A percentile compares a stretch with the other conserved stretches of the same genome.
phyloP scores from a whole-genome alignment of 148 eudicot species.

The Nepenthes gracilis region DNA sequence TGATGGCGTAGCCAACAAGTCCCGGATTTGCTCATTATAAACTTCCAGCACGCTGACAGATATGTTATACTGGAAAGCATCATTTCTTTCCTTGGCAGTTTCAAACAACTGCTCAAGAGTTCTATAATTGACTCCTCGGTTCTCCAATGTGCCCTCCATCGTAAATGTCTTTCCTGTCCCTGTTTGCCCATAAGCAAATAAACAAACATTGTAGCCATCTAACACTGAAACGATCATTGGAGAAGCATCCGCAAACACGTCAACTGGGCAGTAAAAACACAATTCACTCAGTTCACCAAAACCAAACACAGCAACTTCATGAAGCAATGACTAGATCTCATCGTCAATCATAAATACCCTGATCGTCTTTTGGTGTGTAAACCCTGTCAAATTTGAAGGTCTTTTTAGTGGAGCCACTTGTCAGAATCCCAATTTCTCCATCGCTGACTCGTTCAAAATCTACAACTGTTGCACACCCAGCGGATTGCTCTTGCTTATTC shows the following conservation, averaged over 20 bases:
- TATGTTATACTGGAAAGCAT: conserved; percentile 48
- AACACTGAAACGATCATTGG: conserved; percentile 85
- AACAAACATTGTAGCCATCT: conserved; percentile 92
- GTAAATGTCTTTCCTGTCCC: conserved; percentile 96
- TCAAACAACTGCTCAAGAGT: conserved; percentile 74
- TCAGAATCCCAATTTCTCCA: conserved; percentile 64
- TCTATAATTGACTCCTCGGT: conserved; percentile 87
- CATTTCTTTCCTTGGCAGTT: conserved; percentile 55
- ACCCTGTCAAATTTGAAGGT: conserved; percentile 71
- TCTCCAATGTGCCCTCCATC: conserved; percentile 78
- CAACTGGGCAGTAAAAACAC: conserved; percentile 31
- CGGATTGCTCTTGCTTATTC: conserved; percentile 41
- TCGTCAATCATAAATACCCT: conserved; percentile 30
- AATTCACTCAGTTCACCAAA: background rate
- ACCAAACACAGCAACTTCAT: background rate
- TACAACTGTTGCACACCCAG: conserved; percentile 49
- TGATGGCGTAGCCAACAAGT: conserved; percentile 51
- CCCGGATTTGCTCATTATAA: conserved; percentile 92
- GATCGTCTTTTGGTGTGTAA: conserved; percentile 78
- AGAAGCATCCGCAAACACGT: conserved; percentile 77
- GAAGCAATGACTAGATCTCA: background rate
- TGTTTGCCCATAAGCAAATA: conserved; percentile 96
- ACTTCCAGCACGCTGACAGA: conserved; percentile 94
- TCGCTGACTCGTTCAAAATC: conserved; percentile 81
- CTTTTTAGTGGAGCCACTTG: conserved; percentile 51